Base-by-base conservation (phyloP, 257 asterid species). In the Nyctanthes arbortristis region DNA sequence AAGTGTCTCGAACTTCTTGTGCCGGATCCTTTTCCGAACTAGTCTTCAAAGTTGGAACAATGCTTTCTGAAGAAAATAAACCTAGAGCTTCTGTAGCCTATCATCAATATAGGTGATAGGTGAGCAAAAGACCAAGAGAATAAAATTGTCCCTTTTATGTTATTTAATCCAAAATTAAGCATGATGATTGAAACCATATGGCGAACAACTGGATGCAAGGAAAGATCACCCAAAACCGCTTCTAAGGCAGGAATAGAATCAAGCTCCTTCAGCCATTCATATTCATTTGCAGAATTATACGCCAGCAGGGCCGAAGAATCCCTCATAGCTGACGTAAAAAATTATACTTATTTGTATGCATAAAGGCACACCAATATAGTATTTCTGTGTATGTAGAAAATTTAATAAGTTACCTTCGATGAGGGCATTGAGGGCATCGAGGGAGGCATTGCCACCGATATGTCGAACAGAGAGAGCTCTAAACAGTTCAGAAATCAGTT, bases 251-350 rank as follows among this genome's bases (percentile, higher is more conserved):
- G n/a, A n/a, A n/a, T n/a, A n/a, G n/a, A n/a, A n/a, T n/a, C n/a
- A n/a, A 40, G 97, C 91, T 93, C 98, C 78, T 90, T 97, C 96
- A 93, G 90, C 82, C 90, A 97, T 77, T 97, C 98, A 87, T 90
- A 77, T 31, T 96, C 98, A 80, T 90, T 90, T 67, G 97, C 98
- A 2, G 98, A 96, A 84, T 93, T 97, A 43, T 93, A 97, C 14
- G 98, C 98, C 69, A 93, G 86, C 45, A 93, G 84, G 79, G 90
- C 90, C 16, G 98, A 93, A 35, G 84, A 47, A 79, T 93, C 98
- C 81, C 96, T 85, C 60, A 89, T 84, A 20, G 96, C 97, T 76
- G 75, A 73, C 72, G 55, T 61, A 66, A 45, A 68, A 11, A n/a
- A n/a, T n/a, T n/a, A n/a, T n/a, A n/a, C n/a, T n/a, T n/a, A n/a